phyloP scores from a whole-genome alignment of 2,329 filamentous ascomycete species.

The Penicillium capsulatum region DNA sequence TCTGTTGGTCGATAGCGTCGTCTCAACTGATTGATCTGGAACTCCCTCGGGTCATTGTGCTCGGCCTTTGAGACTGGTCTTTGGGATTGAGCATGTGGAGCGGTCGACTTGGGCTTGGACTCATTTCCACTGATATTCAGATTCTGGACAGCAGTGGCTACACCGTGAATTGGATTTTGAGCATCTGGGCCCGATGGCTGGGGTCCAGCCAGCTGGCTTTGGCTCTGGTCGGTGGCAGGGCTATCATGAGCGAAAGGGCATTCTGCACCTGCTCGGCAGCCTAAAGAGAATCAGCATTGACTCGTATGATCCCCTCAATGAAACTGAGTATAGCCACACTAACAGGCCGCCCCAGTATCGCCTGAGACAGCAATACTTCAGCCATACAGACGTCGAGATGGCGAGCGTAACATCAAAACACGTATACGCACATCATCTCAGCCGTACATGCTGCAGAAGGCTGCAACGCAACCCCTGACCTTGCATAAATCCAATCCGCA shows the following conservation, averaged over 20 bases:
- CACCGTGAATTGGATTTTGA: slow-evolving; percentile 7
- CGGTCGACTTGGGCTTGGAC: slow-evolving; percentile 40
- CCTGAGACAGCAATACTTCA: no score
- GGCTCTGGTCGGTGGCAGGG: slow-evolving; percentile 16
- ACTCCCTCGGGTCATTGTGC: slow-evolving; percentile 63
- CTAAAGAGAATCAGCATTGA: slow-evolving; percentile 34
- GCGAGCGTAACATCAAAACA: no score
- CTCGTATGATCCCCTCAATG: no score
- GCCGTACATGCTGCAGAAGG: slow-evolving; percentile 1
- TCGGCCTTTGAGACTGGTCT: slow-evolving; percentile 65
- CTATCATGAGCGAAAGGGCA: slow-evolving; percentile 51
- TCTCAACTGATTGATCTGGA: slow-evolving; percentile 69
- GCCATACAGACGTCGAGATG: no score
- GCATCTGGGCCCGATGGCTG: slow-evolving; percentile 8
- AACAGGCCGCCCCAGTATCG: no score
- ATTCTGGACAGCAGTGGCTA: slow-evolving; percentile 16
- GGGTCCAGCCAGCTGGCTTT: slow-evolving; percentile 15
- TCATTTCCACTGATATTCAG: slow-evolving; percentile 21
- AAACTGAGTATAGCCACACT: no score
- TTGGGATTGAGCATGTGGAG: slow-evolving; percentile 43
- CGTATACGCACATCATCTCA: no score
- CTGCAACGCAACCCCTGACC: no score
- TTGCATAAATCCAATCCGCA: slow-evolving; percentile 6
- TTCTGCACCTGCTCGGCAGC: slow-evolving; percentile 50
- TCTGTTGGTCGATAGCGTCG: slow-evolving; percentile 59